Base-by-base conservation (phyloP, 2,329 filamentous ascomycete genomes). In the Rasamsonia emersonii region DNA sequence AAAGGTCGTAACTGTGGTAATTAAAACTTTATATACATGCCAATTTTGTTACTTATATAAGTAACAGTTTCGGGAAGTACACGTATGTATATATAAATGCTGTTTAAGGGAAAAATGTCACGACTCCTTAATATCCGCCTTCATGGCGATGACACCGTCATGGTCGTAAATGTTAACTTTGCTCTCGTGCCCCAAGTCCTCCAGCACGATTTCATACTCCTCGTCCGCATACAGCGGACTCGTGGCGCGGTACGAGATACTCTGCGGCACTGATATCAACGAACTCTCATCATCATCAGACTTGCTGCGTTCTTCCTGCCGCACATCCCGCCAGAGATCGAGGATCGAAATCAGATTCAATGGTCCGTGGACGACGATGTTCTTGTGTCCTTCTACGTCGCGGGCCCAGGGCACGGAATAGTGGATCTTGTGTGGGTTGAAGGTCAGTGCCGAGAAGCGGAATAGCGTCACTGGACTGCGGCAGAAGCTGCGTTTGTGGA, bases 351-450 rank as follows among this genome's bases (percentile, higher is more conserved):
- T 78, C 21, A 93, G 69, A 2, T 76, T 77, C 33, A 98, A 64
- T 1, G 91, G 89, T 0, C 91, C 91, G 49, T 96, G 91, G 32
- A 96, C 83, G 9, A 96, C 70, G 16, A 86, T 65, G 38, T 78
- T 73, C 5, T 69, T 69, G 52, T 93, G 79, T 7, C 82, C 82
- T 56, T 96, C 91, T 9, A 78, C 64, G 8, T 73, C 64, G 23
- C 71, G 71, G 30, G 77, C 77, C 59, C 84, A 93, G 24, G 70
- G 52, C 1, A 69, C 71, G 54, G 95, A 83, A 13, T 93, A 69
- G 59, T 98, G 91, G 45, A 96, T 95, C n/a, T 73, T 69, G 59
- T 96, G 91, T 1, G 86, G 84, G 56, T 96, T 98, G 67, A 86
- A 88, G 2, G 83, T 89, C 18, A 98, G 73, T 0, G 86, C 86